Conservation (phyloP, 73 alveolate genomes). For the Diophrys appendiculata region DNA sequence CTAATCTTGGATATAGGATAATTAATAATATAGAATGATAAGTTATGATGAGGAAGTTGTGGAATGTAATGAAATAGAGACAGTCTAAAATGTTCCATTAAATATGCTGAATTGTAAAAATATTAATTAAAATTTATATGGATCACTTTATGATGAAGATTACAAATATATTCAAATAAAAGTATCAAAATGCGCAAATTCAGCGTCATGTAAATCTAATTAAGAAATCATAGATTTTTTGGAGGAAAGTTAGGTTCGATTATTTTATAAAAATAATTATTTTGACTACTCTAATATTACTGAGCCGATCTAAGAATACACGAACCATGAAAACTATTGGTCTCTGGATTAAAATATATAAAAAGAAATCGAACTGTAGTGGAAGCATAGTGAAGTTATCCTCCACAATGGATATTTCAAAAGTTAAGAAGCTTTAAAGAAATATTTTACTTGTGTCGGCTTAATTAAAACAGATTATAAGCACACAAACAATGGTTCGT, state of each 20-base stretch:
- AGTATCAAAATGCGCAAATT: not conserved
- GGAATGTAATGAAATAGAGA: too few relatives aligned
- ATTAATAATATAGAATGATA: too few relatives aligned
- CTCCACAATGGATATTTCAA: not conserved
- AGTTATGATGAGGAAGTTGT: too few relatives aligned
- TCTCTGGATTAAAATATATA: not conserved
- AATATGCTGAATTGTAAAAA: too few relatives aligned
- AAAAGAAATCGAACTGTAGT: not conserved
- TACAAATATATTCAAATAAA: not conserved
- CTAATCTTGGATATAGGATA: too few relatives aligned
- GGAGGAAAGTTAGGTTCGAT: not conserved
- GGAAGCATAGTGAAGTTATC: not conserved
- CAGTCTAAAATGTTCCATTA: too few relatives aligned
- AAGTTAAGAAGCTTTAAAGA: not conserved
- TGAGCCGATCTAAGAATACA: not conserved
- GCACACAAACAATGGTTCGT: not conserved
- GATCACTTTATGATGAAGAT: not conserved
- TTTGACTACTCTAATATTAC: not conserved
- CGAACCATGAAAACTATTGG: not conserved
- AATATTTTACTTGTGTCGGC: not conserved
- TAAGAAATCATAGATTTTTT: not conserved
- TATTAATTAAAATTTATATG: too few relatives aligned
- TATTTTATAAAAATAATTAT: not conserved
- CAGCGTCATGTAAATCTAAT: not conserved
- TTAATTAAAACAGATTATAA: not conserved